phyloP scores from a whole-genome alignment of 2,329 filamentous ascomycete genomes.

The Colletotrichum truncatum region DNA sequence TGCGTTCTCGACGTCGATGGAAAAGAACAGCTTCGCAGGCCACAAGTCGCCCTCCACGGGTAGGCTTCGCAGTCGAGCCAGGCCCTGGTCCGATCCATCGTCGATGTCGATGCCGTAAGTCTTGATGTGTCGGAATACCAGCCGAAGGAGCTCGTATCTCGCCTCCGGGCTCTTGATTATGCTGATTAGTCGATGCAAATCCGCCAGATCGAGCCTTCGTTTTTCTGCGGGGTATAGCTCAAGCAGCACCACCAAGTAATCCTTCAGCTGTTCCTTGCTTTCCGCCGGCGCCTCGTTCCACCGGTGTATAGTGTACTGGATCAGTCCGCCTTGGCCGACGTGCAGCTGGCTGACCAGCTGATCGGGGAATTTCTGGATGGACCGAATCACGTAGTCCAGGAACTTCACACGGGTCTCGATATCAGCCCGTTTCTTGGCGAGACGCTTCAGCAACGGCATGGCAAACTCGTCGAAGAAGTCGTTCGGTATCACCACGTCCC shows the following conservation, averaged over 20 bases:
- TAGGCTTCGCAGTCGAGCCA: not conserved
- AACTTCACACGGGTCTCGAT: slow-evolving; percentile 26
- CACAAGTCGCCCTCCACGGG: not conserved
- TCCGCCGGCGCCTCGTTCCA: not conserved
- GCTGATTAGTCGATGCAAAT: not conserved
- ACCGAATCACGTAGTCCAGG: slow-evolving; percentile 25
- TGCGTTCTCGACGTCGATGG: not conserved
- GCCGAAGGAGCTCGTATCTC: not conserved
- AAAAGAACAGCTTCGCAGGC: not conserved
- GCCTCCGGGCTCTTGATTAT: not conserved
- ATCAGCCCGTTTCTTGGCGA: slow-evolving; percentile 26
- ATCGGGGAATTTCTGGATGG: not conserved
- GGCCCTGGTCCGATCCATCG: not conserved
- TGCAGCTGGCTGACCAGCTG: not conserved
- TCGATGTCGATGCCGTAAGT: not conserved
- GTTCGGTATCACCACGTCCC: not conserved
- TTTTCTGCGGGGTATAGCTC: not conserved
- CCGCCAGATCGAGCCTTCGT: not conserved
- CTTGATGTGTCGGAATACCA: not conserved
- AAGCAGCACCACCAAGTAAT: not conserved
- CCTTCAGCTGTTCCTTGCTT: not conserved
- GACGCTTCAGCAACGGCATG: slow-evolving; percentile 34
- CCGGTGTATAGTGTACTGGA: not conserved
- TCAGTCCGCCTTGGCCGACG: not conserved
- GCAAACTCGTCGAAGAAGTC: slow-evolving; percentile 34